Conservation (phyloP, 371 early-diverging fungal species). For the Zopfochytrium polystomum region DNA sequence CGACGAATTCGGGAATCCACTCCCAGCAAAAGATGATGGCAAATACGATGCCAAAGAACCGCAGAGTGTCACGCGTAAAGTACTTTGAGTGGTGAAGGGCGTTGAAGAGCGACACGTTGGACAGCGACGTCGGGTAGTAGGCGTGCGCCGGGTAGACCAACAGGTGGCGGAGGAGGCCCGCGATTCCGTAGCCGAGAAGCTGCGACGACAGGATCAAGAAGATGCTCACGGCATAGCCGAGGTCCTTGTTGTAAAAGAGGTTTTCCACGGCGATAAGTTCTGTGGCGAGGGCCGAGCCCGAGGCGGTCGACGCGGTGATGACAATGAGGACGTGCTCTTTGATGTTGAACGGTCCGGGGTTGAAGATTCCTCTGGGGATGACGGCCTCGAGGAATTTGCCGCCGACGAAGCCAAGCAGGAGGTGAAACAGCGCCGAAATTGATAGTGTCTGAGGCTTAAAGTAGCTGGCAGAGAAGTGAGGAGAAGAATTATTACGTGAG, state of each 20-base stretch:
- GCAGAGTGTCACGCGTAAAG: constrained; percentile 2
- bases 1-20: constrained; percentile 56
- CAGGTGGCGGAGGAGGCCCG: constrained; percentile 9
- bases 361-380: constrained; percentile 48
- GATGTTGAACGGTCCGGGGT: constrained; percentile 82
- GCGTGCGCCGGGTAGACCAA: constrained; percentile 3
- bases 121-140: constrained; percentile 4
- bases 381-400: constrained; percentile 12
- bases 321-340: constrained; percentile 83
- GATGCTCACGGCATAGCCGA: not conserved
- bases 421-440: constrained; percentile 7
- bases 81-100: constrained; percentile 7
- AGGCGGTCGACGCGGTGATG: constrained; percentile 46
- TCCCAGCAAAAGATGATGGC: constrained; percentile 3
- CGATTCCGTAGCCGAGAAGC: constrained; percentile 14
- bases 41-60: constrained; percentile 10
- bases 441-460: constrained; percentile 13
- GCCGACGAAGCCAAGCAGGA: constrained; percentile 4
- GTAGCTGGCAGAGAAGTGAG: too few species aligned
- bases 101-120: constrained; percentile 11
- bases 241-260: constrained; percentile 7
- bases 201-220: constrained; percentile 14
- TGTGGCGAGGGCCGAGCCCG: constrained; percentile 38
- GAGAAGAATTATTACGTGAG: too few species aligned
- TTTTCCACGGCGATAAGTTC: constrained; percentile 9